phyloP scores from a whole-genome alignment of 495 filamentous ascomycete genomes.

The Penicillium simplicissimum region DNA sequence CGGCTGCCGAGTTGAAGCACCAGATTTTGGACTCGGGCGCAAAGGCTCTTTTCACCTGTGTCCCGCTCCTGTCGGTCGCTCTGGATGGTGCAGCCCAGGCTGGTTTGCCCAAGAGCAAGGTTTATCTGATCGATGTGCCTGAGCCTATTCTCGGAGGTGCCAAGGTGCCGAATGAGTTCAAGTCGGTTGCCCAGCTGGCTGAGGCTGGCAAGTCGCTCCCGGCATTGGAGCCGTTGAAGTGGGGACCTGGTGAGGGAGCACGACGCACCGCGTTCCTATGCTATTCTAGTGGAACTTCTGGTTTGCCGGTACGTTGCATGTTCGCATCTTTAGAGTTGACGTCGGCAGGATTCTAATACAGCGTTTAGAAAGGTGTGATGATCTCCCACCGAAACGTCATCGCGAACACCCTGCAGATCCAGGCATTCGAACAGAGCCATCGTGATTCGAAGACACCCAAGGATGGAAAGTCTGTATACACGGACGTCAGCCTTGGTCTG shows the following conservation, averaged over 20 bases:
- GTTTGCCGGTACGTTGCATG: constrained; percentile 63
- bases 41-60: constrained; percentile 77
- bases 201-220: constrained; percentile 62
- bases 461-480: constrained; percentile 39
- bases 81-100: constrained; percentile 66
- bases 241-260: constrained; percentile 72
- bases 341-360: neutral
- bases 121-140: constrained; percentile 75
- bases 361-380: constrained; percentile 84
- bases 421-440: constrained; percentile 52
- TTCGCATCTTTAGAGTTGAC: neutral
- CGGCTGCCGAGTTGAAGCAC: constrained; percentile 70
- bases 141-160: constrained; percentile 48
- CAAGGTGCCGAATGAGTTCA: constrained; percentile 54
- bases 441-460: constrained; percentile 40
- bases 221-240: constrained; percentile 63
- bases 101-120: constrained; percentile 67
- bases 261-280: constrained; percentile 81
- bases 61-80: constrained; percentile 68
- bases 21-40: constrained; percentile 76
- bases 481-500: constrained; percentile 68
- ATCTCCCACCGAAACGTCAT: constrained; percentile 89
- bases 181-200: constrained; percentile 70
- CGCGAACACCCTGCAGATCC: constrained; percentile 71
- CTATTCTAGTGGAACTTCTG: constrained; percentile 88